phyloP scores from a whole-genome alignment of 2,329 filamentous ascomycete genomes.

The Pseudogymnoascus verrucosus region DNA sequence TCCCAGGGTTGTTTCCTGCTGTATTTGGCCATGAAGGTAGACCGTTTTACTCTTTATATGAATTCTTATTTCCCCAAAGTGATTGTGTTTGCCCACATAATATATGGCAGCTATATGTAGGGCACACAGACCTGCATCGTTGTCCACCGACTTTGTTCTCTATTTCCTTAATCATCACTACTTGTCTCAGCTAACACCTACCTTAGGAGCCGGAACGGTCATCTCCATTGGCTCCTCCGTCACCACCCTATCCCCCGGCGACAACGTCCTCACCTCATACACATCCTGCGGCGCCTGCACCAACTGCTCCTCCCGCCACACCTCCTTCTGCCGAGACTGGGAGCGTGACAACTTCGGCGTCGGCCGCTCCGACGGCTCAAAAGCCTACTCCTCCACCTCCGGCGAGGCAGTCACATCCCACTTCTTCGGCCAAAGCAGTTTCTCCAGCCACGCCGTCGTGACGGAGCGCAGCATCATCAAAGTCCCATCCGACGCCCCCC shows the following conservation, averaged over 20 bases:
- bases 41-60: neutral
- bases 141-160: neutral
- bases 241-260: conserved; percentile 11
- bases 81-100: neutral
- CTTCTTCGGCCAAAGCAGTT: conserved; percentile 30
- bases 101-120: neutral
- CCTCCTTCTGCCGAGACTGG: conserved; percentile 25
- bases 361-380: conserved; percentile 16
- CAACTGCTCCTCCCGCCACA: conserved; percentile 23
- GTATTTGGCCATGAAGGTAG: conserved; percentile 27
- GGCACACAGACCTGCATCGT: neutral
- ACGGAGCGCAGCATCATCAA: conserved; percentile 21
- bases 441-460: conserved; percentile 23
- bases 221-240: conserved; percentile 16
- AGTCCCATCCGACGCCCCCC: conserved; percentile 17
- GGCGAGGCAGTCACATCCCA: conserved; percentile 21
- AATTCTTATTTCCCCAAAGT: neutral
- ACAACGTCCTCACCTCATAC: conserved; percentile 30
- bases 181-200: neutral
- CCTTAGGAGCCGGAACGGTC: conserved; percentile 17
- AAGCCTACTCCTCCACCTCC: conserved; percentile 14
- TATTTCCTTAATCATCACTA: neutral
- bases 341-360: conserved; percentile 21
- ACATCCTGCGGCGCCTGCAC: conserved; percentile 28
- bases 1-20: conserved; percentile 21